Conservation (phyloP, 1,284 basidiomycete species). For the Stygiomarasmius scandens region DNA sequence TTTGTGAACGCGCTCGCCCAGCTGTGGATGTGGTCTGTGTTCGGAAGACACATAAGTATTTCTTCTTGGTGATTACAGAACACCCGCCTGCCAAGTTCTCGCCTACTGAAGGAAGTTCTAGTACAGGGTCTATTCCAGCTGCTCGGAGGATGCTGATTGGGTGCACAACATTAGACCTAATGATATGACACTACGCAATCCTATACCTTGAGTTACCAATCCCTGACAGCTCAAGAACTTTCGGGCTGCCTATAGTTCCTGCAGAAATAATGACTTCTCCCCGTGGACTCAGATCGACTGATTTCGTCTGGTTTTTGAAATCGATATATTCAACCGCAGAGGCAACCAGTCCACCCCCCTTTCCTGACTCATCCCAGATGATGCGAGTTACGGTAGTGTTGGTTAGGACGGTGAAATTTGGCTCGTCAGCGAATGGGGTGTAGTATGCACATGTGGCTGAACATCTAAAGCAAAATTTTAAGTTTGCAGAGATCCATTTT, state of each 20-base stretch:
- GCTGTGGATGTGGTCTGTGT: constrained; percentile 33
- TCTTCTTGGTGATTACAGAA: not conserved
- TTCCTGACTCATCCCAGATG: constrained; percentile 19
- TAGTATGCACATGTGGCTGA: constrained; percentile 20
- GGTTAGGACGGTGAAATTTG: constrained; percentile 26
- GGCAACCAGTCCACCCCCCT: constrained; percentile 13
- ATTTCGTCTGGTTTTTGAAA: constrained; percentile 8
- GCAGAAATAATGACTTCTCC: constrained; percentile 30
- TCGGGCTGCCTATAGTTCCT: constrained; percentile 32
- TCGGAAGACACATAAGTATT: not conserved
- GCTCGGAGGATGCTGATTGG: constrained; percentile 22
- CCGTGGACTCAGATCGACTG: constrained; percentile 10
- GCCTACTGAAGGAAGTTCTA: constrained; percentile 29
- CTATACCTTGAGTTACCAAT: constrained; percentile 31
- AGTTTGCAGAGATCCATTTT: not conserved
- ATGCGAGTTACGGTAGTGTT: constrained; percentile 26
- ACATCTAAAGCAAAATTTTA: constrained; percentile 21
- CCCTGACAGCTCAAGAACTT: constrained; percentile 32
- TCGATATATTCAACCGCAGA: constrained; percentile 22
- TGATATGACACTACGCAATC: constrained; percentile 9
- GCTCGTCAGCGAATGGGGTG: constrained; percentile 16
- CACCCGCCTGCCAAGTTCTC: constrained; percentile 31
- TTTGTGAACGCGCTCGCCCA: constrained; percentile 34
- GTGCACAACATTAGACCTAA: not conserved
- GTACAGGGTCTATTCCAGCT: constrained; percentile 23